phyloP scores from a whole-genome alignment of 768 basidiomycete genomes.

The Pholiota microspora region DNA sequence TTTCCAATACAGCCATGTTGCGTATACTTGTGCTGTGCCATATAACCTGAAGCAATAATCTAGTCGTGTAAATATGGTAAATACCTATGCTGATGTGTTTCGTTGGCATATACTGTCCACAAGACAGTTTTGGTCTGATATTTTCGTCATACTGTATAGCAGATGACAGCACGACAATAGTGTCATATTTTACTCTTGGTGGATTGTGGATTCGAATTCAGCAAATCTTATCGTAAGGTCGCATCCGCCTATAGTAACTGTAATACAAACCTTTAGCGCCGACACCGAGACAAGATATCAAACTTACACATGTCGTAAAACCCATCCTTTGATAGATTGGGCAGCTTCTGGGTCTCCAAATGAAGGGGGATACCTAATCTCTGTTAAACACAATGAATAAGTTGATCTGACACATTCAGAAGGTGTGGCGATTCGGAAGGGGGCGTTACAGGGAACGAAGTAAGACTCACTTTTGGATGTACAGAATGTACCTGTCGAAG shows the following conservation, averaged over 20 bases:
- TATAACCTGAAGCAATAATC: too few species aligned
- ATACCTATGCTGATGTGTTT: too few species aligned
- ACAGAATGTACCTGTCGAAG: conserved; percentile 27
- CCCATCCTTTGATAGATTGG: conserved; percentile 32
- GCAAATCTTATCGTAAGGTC: conserved; percentile 33
- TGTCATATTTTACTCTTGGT: too few species aligned
- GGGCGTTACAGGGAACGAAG: not conserved
- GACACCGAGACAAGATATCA: not conserved
- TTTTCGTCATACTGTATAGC: too few species aligned
- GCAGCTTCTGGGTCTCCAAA: conserved; percentile 27
- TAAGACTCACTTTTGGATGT: conserved; percentile 33
- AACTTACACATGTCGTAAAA: conserved; percentile 37
- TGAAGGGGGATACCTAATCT: conserved; percentile 33
- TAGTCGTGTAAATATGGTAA: too few species aligned
- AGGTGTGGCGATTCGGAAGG: not conserved
- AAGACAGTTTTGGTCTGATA: too few species aligned
- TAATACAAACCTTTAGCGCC: too few species aligned
- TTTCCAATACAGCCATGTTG: too few species aligned
- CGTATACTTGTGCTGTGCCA: too few species aligned
- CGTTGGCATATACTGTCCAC: too few species aligned
- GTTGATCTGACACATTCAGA: not conserved
- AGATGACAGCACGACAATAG: too few species aligned
- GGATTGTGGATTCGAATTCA: conserved; percentile 25
- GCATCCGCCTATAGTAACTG: conserved; percentile 33
- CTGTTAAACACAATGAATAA: conserved; percentile 15